A percentile compares a stretch with the other conserved stretches of the same genome.
Conservation (phyloP, 2,329 filamentous ascomycete genomes). For the Ceratocystis papillata region DNA sequence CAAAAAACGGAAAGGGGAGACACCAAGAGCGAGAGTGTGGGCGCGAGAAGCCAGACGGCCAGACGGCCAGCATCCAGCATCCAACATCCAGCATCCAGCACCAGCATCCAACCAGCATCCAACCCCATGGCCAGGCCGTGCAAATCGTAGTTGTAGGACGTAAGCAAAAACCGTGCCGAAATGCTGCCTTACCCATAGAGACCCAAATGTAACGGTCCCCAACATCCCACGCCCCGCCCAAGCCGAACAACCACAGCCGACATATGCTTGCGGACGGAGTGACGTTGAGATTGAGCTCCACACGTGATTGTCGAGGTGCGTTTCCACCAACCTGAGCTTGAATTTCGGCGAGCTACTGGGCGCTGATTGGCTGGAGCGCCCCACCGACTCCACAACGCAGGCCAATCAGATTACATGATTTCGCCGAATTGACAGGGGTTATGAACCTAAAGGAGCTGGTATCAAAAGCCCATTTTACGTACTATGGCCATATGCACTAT, state of each 20-base stretch:
- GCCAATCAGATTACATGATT: constrained; percentile 17
- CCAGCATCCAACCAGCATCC: too few relatives aligned
- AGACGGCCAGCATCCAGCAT: too few relatives aligned
- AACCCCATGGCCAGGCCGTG: too few relatives aligned
- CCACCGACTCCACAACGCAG: neutral
- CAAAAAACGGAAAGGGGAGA: too few relatives aligned
- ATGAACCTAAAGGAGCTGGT: neutral
- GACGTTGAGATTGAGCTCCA: constrained; percentile 19
- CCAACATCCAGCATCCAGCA: too few relatives aligned
- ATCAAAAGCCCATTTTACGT: constrained; percentile 4
- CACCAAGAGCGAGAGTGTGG: too few relatives aligned
- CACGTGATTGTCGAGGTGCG: constrained; percentile 13
- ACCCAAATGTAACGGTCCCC: neutral
- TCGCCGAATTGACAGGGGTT: constrained; percentile 3
- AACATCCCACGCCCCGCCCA: neutral
- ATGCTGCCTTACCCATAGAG: neutral
- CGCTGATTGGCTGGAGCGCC: neutral
- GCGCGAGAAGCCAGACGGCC: too few relatives aligned
- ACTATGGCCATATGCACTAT: neutral
- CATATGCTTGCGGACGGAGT: neutral
- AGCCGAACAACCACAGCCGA: neutral
- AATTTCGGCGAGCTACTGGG: constrained; percentile 1
- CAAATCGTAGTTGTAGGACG: too few relatives aligned
- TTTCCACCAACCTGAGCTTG: neutral
- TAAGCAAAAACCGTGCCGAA: neutral